These are phyloP conservation scores for Sungouiella blattae DNA, from an alignment of 805 yeast species.

Conservation along the genomic window DNA sequence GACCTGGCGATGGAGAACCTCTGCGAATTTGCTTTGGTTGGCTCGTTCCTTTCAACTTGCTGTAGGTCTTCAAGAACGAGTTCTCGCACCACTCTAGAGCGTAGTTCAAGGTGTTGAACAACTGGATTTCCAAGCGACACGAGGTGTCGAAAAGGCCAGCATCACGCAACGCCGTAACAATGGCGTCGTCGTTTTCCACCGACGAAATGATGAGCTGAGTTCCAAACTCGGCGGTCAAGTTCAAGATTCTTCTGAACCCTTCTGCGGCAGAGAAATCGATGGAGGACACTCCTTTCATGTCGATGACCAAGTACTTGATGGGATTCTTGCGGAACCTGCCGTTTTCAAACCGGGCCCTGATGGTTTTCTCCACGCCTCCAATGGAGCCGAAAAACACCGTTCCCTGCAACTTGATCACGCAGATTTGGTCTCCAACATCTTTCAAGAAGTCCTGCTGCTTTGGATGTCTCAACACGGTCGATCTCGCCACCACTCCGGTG, in stretches of 20 bases:
- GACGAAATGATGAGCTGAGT: constrained; percentile 78
- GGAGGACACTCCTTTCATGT: constrained; percentile 74
- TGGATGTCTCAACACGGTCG: constrained; percentile 89
- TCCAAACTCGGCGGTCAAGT: constrained; percentile 64
- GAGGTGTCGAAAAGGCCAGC: constrained; percentile 58
- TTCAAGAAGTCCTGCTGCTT: constrained; percentile 80
- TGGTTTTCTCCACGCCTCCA: constrained; percentile 79
- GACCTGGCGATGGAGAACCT: constrained; percentile 3
- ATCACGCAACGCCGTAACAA: constrained; percentile 69
- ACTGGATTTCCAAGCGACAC: constrained; percentile 45
- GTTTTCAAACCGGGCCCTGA: constrained; percentile 63
- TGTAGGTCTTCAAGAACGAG: constrained; percentile 68
- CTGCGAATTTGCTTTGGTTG: constrained; percentile 7
- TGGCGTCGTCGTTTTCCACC: constrained; percentile 61
- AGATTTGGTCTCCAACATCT: constrained; percentile 87
- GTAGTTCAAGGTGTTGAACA: constrained; percentile 76
- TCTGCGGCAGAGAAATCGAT: constrained; percentile 96
- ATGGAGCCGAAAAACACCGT: constrained; percentile 93
- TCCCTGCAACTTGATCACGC: constrained; percentile 82
- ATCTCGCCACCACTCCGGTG: constrained; percentile 84
- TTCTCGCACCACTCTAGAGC: constrained; percentile 98
- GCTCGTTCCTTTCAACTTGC: constrained; percentile 27
- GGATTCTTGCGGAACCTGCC: constrained; percentile 49
- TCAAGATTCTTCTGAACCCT: constrained; percentile 83
- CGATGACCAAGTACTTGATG: constrained; percentile 77